These are phyloP conservation scores for Phytophthora tentaculata DNA, from an alignment of 352 stramenopile species.

Conservation along the genomic window DNA sequence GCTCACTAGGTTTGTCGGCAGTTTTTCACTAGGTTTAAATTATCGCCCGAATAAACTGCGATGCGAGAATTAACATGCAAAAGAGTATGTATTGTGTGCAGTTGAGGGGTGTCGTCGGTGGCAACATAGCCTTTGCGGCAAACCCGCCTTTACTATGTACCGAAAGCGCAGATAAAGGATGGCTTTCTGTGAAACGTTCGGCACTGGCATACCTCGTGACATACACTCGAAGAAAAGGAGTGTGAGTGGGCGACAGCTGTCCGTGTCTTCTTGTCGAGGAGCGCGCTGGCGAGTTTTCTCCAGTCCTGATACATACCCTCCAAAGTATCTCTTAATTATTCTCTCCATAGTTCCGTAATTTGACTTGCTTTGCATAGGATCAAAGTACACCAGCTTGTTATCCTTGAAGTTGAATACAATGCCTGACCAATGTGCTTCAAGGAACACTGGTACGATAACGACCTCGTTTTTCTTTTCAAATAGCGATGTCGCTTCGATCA, in stretches of 20 bases:
- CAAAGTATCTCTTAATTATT: not conserved
- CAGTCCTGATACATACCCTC: not conserved
- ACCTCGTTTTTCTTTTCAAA: not conserved
- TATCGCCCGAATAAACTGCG: too few species aligned
- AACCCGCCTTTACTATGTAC: too few species aligned
- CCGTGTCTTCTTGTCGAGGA: conserved; percentile 14
- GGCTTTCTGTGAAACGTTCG: not conserved
- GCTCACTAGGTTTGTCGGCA: too few species aligned
- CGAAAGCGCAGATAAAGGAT: too few species aligned
- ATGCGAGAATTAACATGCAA: too few species aligned
- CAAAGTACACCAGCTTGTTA: not conserved
- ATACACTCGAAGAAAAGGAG: conserved; percentile 15
- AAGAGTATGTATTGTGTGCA: too few species aligned
- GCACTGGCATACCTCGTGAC: not conserved
- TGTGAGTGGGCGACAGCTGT: conserved; percentile 3
- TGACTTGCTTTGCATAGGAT: not conserved
- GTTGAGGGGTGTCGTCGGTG: too few species aligned
- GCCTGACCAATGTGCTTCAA: not conserved
- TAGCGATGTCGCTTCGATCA: not conserved
- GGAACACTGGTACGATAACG: not conserved
- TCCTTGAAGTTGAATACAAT: not conserved
- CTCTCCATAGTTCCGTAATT: not conserved
- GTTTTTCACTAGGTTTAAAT: too few species aligned
- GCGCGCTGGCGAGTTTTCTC: not conserved
- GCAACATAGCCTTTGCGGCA: too few species aligned